Evolutionary conservation across 2,329 filamentous ascomycete species (phyloP), one percentile per base, ranked within the genome.

Genomic region (Exophiala dermatitidis): DNA sequence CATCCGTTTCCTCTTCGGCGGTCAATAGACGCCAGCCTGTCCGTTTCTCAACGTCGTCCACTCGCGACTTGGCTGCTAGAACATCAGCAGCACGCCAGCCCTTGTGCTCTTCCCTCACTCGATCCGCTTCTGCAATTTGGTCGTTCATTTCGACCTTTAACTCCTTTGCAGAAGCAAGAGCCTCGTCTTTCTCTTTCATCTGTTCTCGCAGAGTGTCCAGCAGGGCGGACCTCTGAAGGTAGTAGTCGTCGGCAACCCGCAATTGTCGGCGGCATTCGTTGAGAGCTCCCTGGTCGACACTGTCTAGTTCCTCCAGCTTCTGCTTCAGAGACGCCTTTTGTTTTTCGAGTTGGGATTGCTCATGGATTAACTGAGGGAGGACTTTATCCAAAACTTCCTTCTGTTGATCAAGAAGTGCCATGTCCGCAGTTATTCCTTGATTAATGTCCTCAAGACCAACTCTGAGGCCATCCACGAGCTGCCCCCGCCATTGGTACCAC

Each of bases 401-500:
- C 63, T 90, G 85, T 65, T 83, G 77, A 8, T 76, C 69, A 5
- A 98, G 69, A 1, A 81, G 65, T 50, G 79, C 74, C 48, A 87
- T 82, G 62, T 98, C 93, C 1, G 74, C 73, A 44, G 82, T 79
- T 81, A 98, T 88, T 19, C 85, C 88, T 52, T 86, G 80, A 1
- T 81, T 76, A 53, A 90, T 93, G 56, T 80, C 83, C 50, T 86
- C 69, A 2, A 97, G 79, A 2, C 88, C 90, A 62, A 89, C 84
- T 66, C 86, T 90, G 36, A 98, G 77, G 12, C 88, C 86, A 52
- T 90, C 78, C 31, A 87, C 83, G 28, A 97, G 78, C 64, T 93
- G 91, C 77, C 88, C 91, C 38, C 93, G 85, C 93, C 93, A 98
- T 65, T 91, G 86, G 68, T 98, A 98, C 93, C 93, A 98, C 75